A percentile compares a stretch with the other conserved stretches of the same genome.
Evolutionary conservation across 345 rosid species (phyloP).

Genomic region (Adansonia digitata): DNA sequence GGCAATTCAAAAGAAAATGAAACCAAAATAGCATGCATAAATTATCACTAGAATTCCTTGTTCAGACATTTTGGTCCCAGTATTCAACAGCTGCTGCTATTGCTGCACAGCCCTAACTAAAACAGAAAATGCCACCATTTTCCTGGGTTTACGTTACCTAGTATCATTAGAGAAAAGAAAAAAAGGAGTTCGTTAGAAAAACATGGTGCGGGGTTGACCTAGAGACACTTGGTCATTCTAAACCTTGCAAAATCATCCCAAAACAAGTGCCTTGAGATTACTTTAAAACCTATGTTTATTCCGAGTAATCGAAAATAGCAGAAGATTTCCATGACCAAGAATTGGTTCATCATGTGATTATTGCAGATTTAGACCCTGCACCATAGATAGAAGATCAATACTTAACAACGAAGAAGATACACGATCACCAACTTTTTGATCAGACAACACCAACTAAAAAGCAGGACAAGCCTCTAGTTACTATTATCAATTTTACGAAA

Average conservation of each 20-base stretch:
- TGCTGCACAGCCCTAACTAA: not conserved
- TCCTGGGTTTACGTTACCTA: not conserved
- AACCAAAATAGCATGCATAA: not conserved
- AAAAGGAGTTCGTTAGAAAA: too few species aligned
- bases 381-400: not conserved
- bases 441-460: not conserved
- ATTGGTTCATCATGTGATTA: not conserved
- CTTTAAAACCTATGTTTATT: too few species aligned
- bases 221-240: not conserved
- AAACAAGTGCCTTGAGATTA: not conserved
- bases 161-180: not conserved
- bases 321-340: not conserved
- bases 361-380: conserved; percentile 15
- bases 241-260: not conserved
- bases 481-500: not conserved
- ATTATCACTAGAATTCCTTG: not conserved
- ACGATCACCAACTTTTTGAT: not conserved
- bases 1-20: not conserved
- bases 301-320: not conserved
- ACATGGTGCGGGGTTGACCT: not conserved
- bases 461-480: not conserved
- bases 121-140: not conserved
- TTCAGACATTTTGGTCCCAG: not conserved
- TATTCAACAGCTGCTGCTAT: not conserved
- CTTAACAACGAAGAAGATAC: not conserved